Evolutionary conservation across 768 basidiomycete species (phyloP).

Genomic region (Panaeolus cyanescens): DNA sequence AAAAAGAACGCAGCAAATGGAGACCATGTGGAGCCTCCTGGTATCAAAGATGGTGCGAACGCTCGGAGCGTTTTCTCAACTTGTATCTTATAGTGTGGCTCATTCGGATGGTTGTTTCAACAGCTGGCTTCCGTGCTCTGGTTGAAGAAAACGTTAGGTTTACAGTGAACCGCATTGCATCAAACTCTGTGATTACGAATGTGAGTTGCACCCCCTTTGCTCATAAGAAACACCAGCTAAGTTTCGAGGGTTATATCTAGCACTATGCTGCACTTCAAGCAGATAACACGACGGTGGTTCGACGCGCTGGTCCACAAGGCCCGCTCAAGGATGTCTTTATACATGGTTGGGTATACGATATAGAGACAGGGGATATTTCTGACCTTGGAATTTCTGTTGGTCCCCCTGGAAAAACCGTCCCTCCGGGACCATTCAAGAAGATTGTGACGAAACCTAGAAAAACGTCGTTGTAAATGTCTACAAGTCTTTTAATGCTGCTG

Average conservation of each 20-base stretch:
- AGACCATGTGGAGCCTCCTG: conserved; percentile 17
- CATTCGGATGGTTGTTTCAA: background rate
- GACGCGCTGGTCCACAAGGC: background rate
- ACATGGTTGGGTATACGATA: conserved; percentile 64
- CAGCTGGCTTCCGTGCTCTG: conserved; percentile 43
- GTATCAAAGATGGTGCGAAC: conserved; percentile 30
- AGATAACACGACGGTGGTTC: background rate
- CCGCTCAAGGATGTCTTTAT: conserved; percentile 31
- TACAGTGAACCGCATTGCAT: conserved; percentile 29
- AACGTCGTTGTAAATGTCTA: too few species aligned
- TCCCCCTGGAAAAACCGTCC: conserved; percentile 33
- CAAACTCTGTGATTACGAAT: conserved; percentile 28
- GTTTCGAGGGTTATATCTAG: conserved; percentile 1
- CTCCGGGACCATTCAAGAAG: conserved; percentile 24
- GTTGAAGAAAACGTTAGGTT: conserved; percentile 44
- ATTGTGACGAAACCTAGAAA: too few species aligned
- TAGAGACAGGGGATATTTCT: conserved; percentile 49
- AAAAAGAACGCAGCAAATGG: conserved; percentile 16
- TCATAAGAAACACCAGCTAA: too few species aligned
- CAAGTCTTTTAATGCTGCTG: too few species aligned
- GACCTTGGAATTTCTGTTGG: conserved; percentile 47
- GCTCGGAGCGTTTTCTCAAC: background rate
- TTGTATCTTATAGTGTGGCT: background rate
- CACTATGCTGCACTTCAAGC: conserved; percentile 14
- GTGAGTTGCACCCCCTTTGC: conserved; percentile 19